Evolutionary conservation across 2,329 filamentous ascomycete species (phyloP).

Genomic region (Chrysosporium keratinophilum): DNA sequence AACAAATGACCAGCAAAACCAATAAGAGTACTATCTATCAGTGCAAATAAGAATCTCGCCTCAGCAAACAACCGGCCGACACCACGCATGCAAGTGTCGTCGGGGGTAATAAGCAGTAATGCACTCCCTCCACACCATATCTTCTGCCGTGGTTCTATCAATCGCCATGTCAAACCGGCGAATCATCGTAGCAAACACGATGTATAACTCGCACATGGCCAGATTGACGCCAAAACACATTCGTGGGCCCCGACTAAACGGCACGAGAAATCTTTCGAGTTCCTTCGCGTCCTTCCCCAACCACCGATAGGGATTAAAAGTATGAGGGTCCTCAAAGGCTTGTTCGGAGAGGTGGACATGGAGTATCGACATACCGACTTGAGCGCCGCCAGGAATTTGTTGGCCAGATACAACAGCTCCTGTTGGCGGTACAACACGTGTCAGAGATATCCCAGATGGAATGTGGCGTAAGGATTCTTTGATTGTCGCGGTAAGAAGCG

Average conservation of each 20-base stretch:
- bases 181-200: slow-evolving; percentile 13
- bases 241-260: slow-evolving; percentile 31
- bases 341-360: slow-evolving; percentile 18
- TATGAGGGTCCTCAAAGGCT: slow-evolving; percentile 20
- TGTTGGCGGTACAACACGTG: slow-evolving; percentile 12
- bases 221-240: slow-evolving; percentile 37
- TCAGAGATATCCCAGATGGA: background rate
- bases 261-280: slow-evolving; percentile 24
- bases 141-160: background rate
- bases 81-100: slow-evolving; percentile 1
- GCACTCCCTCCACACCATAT: slow-evolving; percentile 4
- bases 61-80: background rate
- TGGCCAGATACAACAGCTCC: slow-evolving; percentile 16
- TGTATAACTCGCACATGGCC: background rate
- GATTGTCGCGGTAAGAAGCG: slow-evolving; percentile 3
- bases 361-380: background rate
- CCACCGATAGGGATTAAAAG: slow-evolving; percentile 21
- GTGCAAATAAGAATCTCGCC: background rate
- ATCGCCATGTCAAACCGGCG: slow-evolving; percentile 13
- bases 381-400: slow-evolving; percentile 13
- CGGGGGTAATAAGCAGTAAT: background rate
- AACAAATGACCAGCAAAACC: no score
- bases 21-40: no score
- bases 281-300: slow-evolving; percentile 12
- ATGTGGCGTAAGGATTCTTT: background rate